phyloP scores from a whole-genome alignment of 257 asterid species.

The Fraxinus cuspidata region DNA sequence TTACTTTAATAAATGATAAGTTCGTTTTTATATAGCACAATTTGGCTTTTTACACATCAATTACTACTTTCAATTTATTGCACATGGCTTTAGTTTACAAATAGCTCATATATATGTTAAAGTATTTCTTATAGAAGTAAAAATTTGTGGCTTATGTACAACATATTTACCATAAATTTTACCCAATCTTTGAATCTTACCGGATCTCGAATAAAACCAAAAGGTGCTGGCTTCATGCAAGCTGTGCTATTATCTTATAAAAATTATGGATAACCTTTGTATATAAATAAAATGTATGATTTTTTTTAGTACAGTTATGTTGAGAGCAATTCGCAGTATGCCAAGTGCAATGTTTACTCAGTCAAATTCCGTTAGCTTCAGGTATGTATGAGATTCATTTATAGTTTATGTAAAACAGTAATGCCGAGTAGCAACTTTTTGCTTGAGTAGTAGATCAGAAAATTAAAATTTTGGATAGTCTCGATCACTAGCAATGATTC shows the following conservation, averaged over 20 bases:
- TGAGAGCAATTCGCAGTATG: conserved; percentile 94
- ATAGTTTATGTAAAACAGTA: conserved; percentile 8
- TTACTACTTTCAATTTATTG: conserved; percentile 25
- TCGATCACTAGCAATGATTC: conserved; percentile 96
- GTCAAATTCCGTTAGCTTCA: conserved; percentile 98
- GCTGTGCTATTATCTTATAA: conserved; percentile 19
- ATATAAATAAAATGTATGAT: conserved; percentile 6
- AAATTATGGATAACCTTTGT: neutral
- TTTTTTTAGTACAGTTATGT: conserved; percentile 63
- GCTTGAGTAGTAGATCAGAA: conserved; percentile 19
- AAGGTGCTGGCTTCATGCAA: conserved; percentile 11
- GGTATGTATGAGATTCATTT: conserved; percentile 47
- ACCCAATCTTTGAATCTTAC: conserved; percentile 22
- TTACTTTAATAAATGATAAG: too few relatives aligned
- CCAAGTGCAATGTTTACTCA: conserved; percentile 94
- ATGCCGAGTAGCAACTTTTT: conserved; percentile 16
- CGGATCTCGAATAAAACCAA: conserved; percentile 16
- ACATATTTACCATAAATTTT: conserved; percentile 19
- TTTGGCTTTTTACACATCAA: neutral
- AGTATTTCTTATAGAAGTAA: conserved; percentile 13
- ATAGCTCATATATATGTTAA: conserved; percentile 7
- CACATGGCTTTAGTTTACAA: conserved; percentile 14
- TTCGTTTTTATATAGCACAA: too few relatives aligned
- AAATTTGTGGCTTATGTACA: neutral
- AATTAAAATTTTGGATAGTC: conserved; percentile 53